A percentile compares a stretch with the other conserved stretches of the same genome.
Evolutionary conservation across 139 green algal species (phyloP).

Genomic region (Zygnema cylindricum): DNA sequence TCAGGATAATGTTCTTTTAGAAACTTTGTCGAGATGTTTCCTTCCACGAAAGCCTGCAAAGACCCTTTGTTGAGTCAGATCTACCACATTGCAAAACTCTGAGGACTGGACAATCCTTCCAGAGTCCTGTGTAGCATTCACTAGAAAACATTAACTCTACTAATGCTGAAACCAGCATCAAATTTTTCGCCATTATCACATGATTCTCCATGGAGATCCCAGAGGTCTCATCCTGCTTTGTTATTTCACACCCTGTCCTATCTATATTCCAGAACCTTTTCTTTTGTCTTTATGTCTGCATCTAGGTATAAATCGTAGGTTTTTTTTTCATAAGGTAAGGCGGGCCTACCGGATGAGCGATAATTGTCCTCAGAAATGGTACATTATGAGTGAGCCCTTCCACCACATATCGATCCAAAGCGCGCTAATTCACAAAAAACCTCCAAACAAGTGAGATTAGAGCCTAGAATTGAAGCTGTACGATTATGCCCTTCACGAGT

Average conservation of each 20-base stretch:
- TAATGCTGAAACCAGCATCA: no score
- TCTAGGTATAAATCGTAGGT: no score
- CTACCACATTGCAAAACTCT: background rate
- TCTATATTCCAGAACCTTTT: no score
- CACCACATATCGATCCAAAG: constrained; percentile 52
- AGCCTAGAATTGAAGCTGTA: no score
- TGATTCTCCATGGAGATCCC: no score
- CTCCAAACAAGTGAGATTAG: no score
- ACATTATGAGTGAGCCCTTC: constrained; percentile 45
- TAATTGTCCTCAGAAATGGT: constrained; percentile 40
- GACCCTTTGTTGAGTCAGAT: background rate
- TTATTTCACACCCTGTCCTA: no score
- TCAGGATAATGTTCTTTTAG: constrained; percentile 56
- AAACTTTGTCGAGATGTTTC: constrained; percentile 57
- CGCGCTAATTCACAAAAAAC: constrained; percentile 5
- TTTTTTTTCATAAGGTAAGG: no score
- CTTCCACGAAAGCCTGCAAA: constrained; percentile 42
- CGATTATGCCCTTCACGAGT: no score
- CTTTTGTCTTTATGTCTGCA: no score
- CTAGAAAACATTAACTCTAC: background rate
- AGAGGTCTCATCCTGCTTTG: no score
- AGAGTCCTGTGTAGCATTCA: constrained; percentile 6
- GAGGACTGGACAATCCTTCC: background rate
- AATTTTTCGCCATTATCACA: no score
- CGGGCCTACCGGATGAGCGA: constrained; percentile 29